Conservation (phyloP, 2,329 filamentous ascomycete species). For the Exophiala spinifera region DNA sequence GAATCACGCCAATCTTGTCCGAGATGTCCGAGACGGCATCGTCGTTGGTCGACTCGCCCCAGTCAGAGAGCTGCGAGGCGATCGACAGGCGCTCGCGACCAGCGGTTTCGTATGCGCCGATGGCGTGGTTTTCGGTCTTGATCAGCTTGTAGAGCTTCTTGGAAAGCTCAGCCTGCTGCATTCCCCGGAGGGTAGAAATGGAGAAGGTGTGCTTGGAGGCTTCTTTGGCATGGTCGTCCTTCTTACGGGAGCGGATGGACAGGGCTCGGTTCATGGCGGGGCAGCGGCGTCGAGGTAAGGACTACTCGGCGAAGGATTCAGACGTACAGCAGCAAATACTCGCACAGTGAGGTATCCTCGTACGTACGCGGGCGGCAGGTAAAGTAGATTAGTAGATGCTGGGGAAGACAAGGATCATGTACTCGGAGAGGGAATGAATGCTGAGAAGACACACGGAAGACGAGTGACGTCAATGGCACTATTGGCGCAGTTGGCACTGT, state of each 20-base stretch:
- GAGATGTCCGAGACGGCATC: constrained; percentile 84
- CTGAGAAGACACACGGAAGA: background rate
- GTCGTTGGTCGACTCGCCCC: constrained; percentile 89
- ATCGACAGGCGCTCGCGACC: constrained; percentile 80
- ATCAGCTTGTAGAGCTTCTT: constrained; percentile 87
- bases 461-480: background rate
- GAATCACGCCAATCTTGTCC: constrained; percentile 90
- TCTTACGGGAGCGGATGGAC: constrained; percentile 38
- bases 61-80: constrained; percentile 88
- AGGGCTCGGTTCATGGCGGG: constrained; percentile 43
- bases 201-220: constrained; percentile 68
- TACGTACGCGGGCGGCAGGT: no score
- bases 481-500: background rate
- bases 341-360: no score
- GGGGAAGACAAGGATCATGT: background rate
- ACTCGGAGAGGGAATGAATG: background rate
- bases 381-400: background rate
- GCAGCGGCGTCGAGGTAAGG: background rate
- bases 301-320: background rate
- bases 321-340: background rate
- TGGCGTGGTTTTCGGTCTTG: constrained; percentile 89
- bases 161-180: constrained; percentile 81
- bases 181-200: constrained; percentile 80
- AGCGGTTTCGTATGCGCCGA: constrained; percentile 78
- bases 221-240: constrained; percentile 34